These are phyloP conservation scores for Closterium sp. DNA, from an alignment of 139 green algal genomes.

Conservation along the genomic window DNA sequence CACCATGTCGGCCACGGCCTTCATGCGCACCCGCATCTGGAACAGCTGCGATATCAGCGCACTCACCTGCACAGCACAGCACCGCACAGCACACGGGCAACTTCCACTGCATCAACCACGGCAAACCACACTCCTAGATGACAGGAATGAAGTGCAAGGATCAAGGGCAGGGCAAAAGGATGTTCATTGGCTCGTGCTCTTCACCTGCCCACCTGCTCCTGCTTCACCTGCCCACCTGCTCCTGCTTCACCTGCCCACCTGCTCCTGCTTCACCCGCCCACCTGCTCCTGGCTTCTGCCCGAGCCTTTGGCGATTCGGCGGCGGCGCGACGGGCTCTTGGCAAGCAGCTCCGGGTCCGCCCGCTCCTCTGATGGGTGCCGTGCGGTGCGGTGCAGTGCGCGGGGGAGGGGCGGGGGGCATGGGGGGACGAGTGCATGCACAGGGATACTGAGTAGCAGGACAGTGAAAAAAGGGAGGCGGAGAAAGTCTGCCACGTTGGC, in stretches of 20 bases:
- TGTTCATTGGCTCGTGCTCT: background rate
- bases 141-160: background rate
- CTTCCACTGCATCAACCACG: background rate
- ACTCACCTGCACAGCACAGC: conserved; percentile 74
- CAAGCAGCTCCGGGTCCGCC: conserved; percentile 79
- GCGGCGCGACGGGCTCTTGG: conserved; percentile 65
- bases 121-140: background rate
- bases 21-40: conserved; percentile 71
- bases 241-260: background rate
- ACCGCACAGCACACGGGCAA: background rate
- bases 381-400: no score
- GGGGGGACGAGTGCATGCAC: background rate
- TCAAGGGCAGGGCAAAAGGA: background rate
- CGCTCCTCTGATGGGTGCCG: conserved; percentile 65
- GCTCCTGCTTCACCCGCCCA: conserved; percentile 6
- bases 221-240: background rate
- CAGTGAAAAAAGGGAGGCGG: background rate
- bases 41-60: conserved; percentile 80
- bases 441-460: background rate
- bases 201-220: background rate
- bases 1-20: conserved; percentile 79
- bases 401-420: no score
- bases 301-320: conserved; percentile 62
- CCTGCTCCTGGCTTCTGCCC: conserved; percentile 45
- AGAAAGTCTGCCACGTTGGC: no score